Conservation (phyloP, 345 rosid species). For the Eucalyptus curtisii region DNA sequence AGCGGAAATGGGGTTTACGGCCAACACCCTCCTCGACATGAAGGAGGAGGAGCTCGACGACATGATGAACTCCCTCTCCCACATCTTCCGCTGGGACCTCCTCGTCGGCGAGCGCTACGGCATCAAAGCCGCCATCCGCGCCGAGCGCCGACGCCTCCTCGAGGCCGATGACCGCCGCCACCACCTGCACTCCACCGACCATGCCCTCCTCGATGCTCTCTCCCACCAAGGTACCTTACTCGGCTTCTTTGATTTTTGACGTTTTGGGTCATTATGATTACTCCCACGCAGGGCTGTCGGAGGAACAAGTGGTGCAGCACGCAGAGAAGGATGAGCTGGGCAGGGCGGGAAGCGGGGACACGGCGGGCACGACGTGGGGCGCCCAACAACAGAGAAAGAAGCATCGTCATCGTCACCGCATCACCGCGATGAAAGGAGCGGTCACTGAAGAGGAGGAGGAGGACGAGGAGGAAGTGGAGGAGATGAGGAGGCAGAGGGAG, state of each 20-base stretch:
- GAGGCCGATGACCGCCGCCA: slow-evolving; percentile 57
- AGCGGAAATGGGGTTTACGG: slow-evolving; percentile 94
- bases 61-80: slow-evolving; percentile 92
- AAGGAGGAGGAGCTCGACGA: slow-evolving; percentile 94
- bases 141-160: slow-evolving; percentile 65
- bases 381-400: neutral
- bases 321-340: slow-evolving; percentile 53
- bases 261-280: neutral
- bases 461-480: slow-evolving; percentile 28
- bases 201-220: slow-evolving; percentile 63
- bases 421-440: slow-evolving; percentile 32
- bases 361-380: neutral
- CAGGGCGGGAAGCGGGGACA: slow-evolving; percentile 2
- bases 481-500: slow-evolving; percentile 78
- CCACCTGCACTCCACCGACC: slow-evolving; percentile 29
- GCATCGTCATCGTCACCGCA: neutral
- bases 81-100: slow-evolving; percentile 88
- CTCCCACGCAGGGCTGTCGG: slow-evolving; percentile 49
- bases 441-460: slow-evolving; percentile 13
- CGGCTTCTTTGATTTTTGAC: neutral
- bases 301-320: slow-evolving; percentile 73
- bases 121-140: slow-evolving; percentile 87
- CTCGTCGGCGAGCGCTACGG: slow-evolving; percentile 93
- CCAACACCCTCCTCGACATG: slow-evolving; percentile 84
- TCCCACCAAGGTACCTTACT: slow-evolving; percentile 72